phyloP scores from a whole-genome alignment of 1,139 yeast species.

The Debaryomyces nepalensis region DNA sequence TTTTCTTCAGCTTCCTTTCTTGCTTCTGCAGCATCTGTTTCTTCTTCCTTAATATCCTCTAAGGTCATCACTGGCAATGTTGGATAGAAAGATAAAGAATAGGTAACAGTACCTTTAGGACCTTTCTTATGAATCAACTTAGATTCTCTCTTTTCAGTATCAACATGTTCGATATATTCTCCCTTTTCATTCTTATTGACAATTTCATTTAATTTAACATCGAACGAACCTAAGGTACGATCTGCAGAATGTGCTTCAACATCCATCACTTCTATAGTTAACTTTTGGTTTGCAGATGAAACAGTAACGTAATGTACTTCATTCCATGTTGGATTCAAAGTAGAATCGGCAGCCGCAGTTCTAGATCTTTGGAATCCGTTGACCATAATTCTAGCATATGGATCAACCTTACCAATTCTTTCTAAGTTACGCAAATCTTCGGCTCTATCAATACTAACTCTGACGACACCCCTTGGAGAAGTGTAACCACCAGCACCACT shows the following conservation, averaged over 20 bases:
- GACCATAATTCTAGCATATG: constrained; percentile 79
- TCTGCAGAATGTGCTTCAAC: constrained; percentile 77
- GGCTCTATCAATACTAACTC: constrained; percentile 74
- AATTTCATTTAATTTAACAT: constrained; percentile 66
- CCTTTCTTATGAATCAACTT: constrained; percentile 73
- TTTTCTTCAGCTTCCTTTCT: constrained; percentile 34
- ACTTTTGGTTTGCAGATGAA: constrained; percentile 77
- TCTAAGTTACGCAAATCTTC: constrained; percentile 81
- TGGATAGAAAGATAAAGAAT: constrained; percentile 82
- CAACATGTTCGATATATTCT: constrained; percentile 63
- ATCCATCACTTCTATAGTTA: constrained; percentile 91
- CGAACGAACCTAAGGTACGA: constrained; percentile 83
- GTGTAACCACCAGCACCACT: constrained; percentile 79
- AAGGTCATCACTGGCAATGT: constrained; percentile 75
- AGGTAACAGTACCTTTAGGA: constrained; percentile 78
- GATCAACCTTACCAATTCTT: constrained; percentile 88
- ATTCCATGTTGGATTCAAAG: constrained; percentile 83
- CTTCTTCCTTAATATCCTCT: constrained; percentile 65
- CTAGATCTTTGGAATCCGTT: constrained; percentile 80
- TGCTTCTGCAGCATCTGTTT: constrained; percentile 41
- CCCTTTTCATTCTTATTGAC: constrained; percentile 72
- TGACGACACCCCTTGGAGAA: constrained; percentile 90
- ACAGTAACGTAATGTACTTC: constrained; percentile 82
- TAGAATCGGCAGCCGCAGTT: constrained; percentile 70
- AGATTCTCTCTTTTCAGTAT: constrained; percentile 59